Evolutionary conservation across 2,329 filamentous ascomycete genomes (phyloP), one percentile per base, ranked within the genome.

Genomic region (Claviceps monticola): DNA sequence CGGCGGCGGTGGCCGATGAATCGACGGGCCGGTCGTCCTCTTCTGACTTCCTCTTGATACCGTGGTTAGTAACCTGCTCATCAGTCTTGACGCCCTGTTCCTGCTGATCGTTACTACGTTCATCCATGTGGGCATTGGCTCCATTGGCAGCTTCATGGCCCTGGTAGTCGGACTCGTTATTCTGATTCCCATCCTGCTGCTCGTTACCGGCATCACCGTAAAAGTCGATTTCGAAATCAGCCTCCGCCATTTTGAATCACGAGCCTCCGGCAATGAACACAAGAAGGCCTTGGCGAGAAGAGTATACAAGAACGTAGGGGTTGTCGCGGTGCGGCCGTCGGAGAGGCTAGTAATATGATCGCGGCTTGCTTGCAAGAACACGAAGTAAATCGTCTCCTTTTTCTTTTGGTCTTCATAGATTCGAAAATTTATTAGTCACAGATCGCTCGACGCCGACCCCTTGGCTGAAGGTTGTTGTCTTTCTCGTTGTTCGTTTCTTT

Each of bases 221-320:
- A 61, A 85, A 82, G 59, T 86, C 82, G 68, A 86, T 84, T 60
- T 85, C 82, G 65, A 83, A 84, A 60, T 84, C 80, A 61, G 84
- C 80, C 60, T 85, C 82, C 59, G 81, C 79, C 82, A 84, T 85
- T 49, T 61, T 68, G 61, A 49, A 41, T 49, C 43, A 46, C 49
- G n/a, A 37, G 26, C 17, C 7, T 37, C 23, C 14, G 21, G 13
- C n/a, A 36, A 37, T 34, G 5, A 4, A n/a, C 26, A n/a, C 21
- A 23, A 29, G 9, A 47, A 37, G 16, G 45, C 29, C 13, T 48
- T 41, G 45, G 26, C 54, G 50, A 26, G 4, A 34, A 34, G 4
- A 34, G 29, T 34, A 44, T 52, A 14, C 51, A 42, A 17, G 16
- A 13, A 34, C 7, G 21, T 34, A 49, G 39, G 16, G 2, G 1